These are phyloP conservation scores for Pyrenophora tritici-repentis DNA, from an alignment of 2,329 filamentous ascomycete species.

Conservation along the genomic window DNA sequence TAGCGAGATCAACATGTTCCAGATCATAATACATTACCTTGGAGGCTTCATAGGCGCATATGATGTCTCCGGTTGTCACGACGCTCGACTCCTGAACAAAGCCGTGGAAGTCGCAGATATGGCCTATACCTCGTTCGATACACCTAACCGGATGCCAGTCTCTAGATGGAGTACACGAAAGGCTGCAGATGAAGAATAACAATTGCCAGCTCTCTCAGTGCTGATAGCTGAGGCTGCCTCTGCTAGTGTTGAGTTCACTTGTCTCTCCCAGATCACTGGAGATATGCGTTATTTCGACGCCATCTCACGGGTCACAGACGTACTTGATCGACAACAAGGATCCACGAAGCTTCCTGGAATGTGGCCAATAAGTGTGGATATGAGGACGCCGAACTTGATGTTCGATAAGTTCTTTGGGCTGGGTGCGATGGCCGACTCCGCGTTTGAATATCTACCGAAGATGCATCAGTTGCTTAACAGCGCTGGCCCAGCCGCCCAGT, in stretches of 20 bases:
- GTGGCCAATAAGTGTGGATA: conserved; percentile 54
- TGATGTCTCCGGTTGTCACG: conserved; percentile 72
- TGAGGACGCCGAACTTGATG: conserved; percentile 48
- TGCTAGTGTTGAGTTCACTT: conserved; percentile 53
- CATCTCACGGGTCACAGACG: conserved; percentile 48
- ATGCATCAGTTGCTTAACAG: conserved; percentile 54
- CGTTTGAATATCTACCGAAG: conserved; percentile 52
- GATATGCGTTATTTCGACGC: conserved; percentile 55
- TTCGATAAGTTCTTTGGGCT: conserved; percentile 44
- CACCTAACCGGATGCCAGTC: conserved; percentile 86
- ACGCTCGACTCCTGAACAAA: conserved; percentile 73
- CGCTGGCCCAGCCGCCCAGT: conserved; percentile 52
- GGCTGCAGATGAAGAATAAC: conserved; percentile 40
- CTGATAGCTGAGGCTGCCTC: conserved; percentile 54
- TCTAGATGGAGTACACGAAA: conserved; percentile 51
- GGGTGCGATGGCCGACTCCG: conserved; percentile 43
- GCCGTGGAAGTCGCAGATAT: conserved; percentile 79
- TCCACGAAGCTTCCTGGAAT: conserved; percentile 53
- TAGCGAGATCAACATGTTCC: conserved; percentile 51
- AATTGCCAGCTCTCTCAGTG: conserved; percentile 46
- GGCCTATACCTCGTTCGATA: conserved; percentile 82
- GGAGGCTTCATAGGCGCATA: conserved; percentile 86
- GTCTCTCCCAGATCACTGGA: conserved; percentile 51
- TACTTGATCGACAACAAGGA: conserved; percentile 49
- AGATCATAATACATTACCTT: conserved; percentile 73